Evolutionary conservation across 2,329 filamentous ascomycete genomes (phyloP).

Genomic region (Eutypella sp.): DNA sequence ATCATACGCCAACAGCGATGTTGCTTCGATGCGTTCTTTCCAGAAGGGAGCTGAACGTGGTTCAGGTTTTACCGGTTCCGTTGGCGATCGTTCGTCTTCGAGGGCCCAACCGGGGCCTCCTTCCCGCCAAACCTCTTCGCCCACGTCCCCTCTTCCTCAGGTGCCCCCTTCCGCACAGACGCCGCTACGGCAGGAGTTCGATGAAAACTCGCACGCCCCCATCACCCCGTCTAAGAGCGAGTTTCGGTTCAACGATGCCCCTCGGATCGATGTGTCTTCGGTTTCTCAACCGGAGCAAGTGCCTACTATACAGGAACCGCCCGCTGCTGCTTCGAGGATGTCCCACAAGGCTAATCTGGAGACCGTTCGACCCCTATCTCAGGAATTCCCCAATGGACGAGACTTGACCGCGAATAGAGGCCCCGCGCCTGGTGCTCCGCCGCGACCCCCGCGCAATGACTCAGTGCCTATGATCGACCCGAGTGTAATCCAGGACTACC

Average conservation of each 20-base stretch:
- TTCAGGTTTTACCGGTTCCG: constrained; percentile 38
- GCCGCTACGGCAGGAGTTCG: constrained; percentile 6
- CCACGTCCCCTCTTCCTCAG: constrained; percentile 29
- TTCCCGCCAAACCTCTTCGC: constrained; percentile 41
- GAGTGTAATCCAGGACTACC: constrained; percentile 16
- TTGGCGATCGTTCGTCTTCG: constrained; percentile 21
- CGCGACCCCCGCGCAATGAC: constrained; percentile 29
- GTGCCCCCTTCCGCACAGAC: constrained; percentile 21
- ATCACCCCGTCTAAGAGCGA: constrained; percentile 22
- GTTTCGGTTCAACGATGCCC: constrained; percentile 31
- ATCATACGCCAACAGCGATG: constrained; percentile 53
- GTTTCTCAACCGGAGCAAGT: constrained; percentile 22
- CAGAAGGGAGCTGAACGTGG: constrained; percentile 30
- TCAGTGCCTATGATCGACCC: constrained; percentile 27
- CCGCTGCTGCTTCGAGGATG: constrained; percentile 25
- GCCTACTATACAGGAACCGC: constrained; percentile 33
- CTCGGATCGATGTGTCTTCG: constrained; percentile 12
- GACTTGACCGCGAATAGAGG: constrained; percentile 17
- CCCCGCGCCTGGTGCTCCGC: too few species aligned
- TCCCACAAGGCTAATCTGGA: constrained; percentile 16
- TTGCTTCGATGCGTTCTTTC: constrained; percentile 51
- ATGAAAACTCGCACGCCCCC: constrained; percentile 6
- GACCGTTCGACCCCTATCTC: constrained; percentile 17
- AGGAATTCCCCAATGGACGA: constrained; percentile 15
- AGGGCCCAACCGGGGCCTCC: constrained; percentile 13